Evolutionary conservation across 495 filamentous ascomycete species (phyloP), one percentile per base, ranked within the genome.

Genomic region (Penicillium cinerascens): DNA sequence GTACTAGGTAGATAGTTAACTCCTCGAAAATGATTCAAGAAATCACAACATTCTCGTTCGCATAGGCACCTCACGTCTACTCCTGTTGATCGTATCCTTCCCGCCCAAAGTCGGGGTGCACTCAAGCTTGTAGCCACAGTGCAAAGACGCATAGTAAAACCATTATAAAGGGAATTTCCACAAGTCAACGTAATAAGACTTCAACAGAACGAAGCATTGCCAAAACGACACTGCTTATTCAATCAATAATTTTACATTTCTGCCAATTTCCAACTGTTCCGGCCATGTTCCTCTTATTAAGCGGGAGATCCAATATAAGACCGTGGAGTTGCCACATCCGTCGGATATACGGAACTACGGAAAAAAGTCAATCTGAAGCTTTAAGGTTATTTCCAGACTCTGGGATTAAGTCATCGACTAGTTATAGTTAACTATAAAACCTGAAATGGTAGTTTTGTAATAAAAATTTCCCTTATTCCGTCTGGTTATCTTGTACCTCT

Each of bases 1-100:
- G 17, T 35, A 15, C 17, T 49, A 42, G 47, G 42, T 49, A 49
- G 47, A 49, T 49, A 49, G 47, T 49, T 8, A 23, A 23, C 16
- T 39, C 11, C 17, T 11, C 25, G 4, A 33, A 26, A 42, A 49
- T 49, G 37, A n/a, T 23, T 21, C 1, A 22, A 20, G n/a, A 20
- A 27, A 37, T 47, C 33, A 25, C 3, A 20, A 18, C 8, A 3
- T 33, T 13, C 13, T 33, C 38, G 2, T 39, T 13, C 3, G 16
- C 3, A 37, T 37, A 3, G 35, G 35, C 35, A 37, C 3, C 11
- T 23, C n/a, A 23, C 22, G 22, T 23, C 22, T 6, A 23, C 6
- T 23, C 6, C 22, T 23, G 6, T 23, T 23, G 22, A 23, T 6
- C 2, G 22, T 6, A 23, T 23, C 6, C 22, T 23, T 23, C 6